Base-by-base conservation (phyloP, 208 protist genomes). In the Strigomonas culicis region DNA sequence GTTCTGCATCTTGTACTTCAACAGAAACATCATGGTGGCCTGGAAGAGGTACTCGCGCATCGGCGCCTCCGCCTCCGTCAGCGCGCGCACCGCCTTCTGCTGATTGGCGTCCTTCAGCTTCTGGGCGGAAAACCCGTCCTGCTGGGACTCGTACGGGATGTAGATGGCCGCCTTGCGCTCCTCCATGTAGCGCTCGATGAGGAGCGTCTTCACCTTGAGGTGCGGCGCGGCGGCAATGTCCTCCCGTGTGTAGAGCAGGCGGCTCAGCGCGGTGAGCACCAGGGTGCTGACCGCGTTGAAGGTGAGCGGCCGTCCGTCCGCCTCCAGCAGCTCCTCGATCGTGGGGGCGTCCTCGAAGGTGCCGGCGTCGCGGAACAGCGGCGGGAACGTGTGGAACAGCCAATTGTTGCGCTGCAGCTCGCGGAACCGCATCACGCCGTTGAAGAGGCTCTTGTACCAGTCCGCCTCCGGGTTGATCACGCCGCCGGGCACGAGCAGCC, bases 381-480 rank as follows among this genome's bases (percentile, higher is more conserved):
- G 74, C 0, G 78, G 78, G 49, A 79, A 84, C 17, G 80, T 68
- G 46, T 80, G 59, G 41, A 84, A 84, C 24, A 84, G 66, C 73
- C 74, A 84, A 27, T 71, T 80, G 46, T 59, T 57, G 10, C 78
- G 73, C 22, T 76, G 67, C 67, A 65, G 59, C 63, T 84, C 78
- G 43, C 74, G 70, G 58, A 72, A 84, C 62, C 74, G 78, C 59
- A 84, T 53, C 34, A 84, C 53, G 3, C 56, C 63, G 6, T 59
- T 17, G 39, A 70, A 77, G 4, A 84, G 78, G 24, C 31, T 68
- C 46, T 32, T 24, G 64, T 80, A 84, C 78, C 78, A 84, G 19
- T 70, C 67, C 31, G 78, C 65, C 50, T 27, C 22, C 60, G 65
- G 63, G 68, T 84, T 65, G 15, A 84, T 74, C 49, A 59, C 59